phyloP scores from a whole-genome alignment of 2,329 filamentous ascomycete genomes.

The Ceratocystis eucalypticola region DNA sequence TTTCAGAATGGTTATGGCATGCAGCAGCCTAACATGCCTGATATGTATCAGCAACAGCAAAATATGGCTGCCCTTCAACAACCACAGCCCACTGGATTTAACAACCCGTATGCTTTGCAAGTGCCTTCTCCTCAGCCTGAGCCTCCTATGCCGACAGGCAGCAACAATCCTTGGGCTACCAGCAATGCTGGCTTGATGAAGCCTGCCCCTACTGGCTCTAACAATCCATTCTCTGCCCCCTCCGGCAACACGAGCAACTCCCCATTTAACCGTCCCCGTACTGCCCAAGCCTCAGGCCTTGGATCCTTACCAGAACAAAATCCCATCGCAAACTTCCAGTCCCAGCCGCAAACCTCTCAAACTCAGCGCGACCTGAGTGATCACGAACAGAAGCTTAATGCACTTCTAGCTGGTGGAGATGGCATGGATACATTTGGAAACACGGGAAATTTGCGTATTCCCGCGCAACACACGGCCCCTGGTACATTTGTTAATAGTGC shows the following conservation, averaged over 20 bases:
- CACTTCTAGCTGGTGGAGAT: conserved; percentile 72
- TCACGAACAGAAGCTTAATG: conserved; percentile 66
- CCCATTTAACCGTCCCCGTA: conserved; percentile 39
- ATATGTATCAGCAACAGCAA: conserved; percentile 52
- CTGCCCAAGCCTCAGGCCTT: conserved; percentile 50
- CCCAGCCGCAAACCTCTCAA: conserved; percentile 30
- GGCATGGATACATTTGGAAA: conserved; percentile 97
- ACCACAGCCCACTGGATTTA: conserved; percentile 40
- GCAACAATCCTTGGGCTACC: conserved; percentile 86
- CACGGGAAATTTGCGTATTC: conserved; percentile 88
- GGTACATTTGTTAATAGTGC: conserved; percentile 95
- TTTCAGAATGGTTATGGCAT: conserved; percentile 55
- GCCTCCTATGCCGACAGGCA: conserved; percentile 57
- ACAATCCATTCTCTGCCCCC: conserved; percentile 75
- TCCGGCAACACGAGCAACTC: conserved; percentile 28
- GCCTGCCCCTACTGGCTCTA: conserved; percentile 82
- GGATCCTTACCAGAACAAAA: conserved; percentile 72
- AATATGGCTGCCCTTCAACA: conserved; percentile 28
- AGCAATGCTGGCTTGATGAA: conserved; percentile 49
- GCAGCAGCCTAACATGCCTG: conserved; percentile 54
- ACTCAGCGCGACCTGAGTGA: conserved; percentile 45
- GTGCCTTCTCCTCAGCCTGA: conserved; percentile 37
- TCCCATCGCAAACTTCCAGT: conserved; percentile 47
- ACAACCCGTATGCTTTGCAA: conserved; percentile 36
- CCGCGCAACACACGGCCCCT: conserved; percentile 88